These are phyloP conservation scores for Lolium multiflorum DNA, from an alignment of 176 grass and related monocot genomes.

Conservation along the genomic window DNA sequence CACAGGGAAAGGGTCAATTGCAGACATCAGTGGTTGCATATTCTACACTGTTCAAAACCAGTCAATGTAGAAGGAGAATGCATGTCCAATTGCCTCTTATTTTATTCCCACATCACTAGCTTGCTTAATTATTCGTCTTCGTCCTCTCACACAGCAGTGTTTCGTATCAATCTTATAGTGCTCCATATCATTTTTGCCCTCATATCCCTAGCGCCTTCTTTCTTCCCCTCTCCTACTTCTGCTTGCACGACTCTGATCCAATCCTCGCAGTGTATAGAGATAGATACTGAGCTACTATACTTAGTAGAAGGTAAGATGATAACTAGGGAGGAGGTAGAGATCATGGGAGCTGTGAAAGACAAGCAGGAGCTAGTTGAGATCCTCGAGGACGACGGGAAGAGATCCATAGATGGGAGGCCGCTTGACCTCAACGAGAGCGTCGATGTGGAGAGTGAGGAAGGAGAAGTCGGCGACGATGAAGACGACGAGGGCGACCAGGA, in stretches of 20 bases:
- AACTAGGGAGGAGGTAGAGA: slow-evolving; percentile 30
- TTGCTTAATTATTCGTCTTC: slow-evolving; percentile 36
- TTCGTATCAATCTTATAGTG: slow-evolving; percentile 1
- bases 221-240: slow-evolving; percentile 45
- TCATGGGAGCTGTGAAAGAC: slow-evolving; percentile 40
- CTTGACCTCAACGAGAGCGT: slow-evolving; percentile 78
- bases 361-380: slow-evolving; percentile 58
- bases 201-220: slow-evolving; percentile 48
- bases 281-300: not conserved
- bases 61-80: slow-evolving; percentile 86
- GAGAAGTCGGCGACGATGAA: slow-evolving; percentile 38
- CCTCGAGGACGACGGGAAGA: slow-evolving; percentile 49
- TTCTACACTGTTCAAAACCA: slow-evolving; percentile 52
- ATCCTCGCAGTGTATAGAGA: slow-evolving; percentile 41
- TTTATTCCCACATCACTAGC: slow-evolving; percentile 60
- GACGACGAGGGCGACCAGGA: not conserved
- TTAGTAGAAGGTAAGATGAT: slow-evolving; percentile 3
- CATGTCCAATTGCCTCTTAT: slow-evolving; percentile 63
- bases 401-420: slow-evolving; percentile 20
- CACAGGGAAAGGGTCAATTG: slow-evolving; percentile 41
- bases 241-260: slow-evolving; percentile 39
- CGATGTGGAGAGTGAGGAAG: slow-evolving; percentile 47
- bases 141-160: not conserved
- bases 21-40: slow-evolving; percentile 24
- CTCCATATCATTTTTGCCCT: slow-evolving; percentile 48